phyloP scores from a whole-genome alignment of 2,329 filamentous ascomycete genomes.

The Coniella vitis region DNA sequence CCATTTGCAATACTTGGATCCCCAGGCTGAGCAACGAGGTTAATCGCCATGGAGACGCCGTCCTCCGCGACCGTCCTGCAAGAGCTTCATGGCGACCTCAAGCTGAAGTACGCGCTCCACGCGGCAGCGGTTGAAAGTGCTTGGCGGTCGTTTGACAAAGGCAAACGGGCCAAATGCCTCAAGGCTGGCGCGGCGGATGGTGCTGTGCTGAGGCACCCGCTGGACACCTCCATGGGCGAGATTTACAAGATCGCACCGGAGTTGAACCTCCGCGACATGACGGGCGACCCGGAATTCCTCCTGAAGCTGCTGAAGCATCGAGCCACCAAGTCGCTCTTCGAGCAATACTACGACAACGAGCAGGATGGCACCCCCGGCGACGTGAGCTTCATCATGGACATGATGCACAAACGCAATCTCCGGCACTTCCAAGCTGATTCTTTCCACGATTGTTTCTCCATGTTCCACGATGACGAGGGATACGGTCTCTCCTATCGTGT shows the following conservation, averaged over 20 bases:
- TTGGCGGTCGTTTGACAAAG: constrained; percentile 33
- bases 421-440: constrained; percentile 19
- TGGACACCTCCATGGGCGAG: constrained; percentile 30
- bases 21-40: no score
- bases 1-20: no score
- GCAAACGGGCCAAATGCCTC: constrained; percentile 28
- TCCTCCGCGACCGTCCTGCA: background rate
- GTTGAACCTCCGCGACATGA: constrained; percentile 36
- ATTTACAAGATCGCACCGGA: constrained; percentile 35
- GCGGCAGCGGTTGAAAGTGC: constrained; percentile 26
- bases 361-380: background rate
- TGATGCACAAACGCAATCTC: constrained; percentile 27
- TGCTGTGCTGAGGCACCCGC: constrained; percentile 27
- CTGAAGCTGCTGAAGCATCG: constrained; percentile 16
- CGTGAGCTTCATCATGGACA: background rate
- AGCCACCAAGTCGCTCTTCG: constrained; percentile 13
- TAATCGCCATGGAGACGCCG: no score
- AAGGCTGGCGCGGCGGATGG: constrained; percentile 27
- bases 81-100: constrained; percentile 32
- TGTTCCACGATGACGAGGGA: constrained; percentile 34
- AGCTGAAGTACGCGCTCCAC: constrained; percentile 31
- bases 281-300: constrained; percentile 25
- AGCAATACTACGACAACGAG: constrained; percentile 14
- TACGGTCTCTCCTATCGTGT: no score
- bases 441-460: constrained; percentile 27